Evolutionary conservation across 257 asterid species (phyloP).

Genomic region (Plectranthus barbatus): DNA sequence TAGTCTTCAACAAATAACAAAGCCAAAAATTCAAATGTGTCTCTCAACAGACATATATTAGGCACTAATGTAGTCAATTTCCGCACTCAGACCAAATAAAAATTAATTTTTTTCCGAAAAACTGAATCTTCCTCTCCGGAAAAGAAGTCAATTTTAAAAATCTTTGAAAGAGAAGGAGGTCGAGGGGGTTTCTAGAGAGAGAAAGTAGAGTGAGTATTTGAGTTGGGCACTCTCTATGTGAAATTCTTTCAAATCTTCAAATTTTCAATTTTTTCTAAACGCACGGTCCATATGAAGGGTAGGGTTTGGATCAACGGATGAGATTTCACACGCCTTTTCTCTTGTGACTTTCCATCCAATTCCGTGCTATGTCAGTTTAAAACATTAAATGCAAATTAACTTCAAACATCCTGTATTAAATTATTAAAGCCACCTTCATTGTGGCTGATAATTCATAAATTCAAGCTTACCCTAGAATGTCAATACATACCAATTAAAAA

Average conservation of each 20-base stretch:
- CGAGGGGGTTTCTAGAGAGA: slow-evolving; percentile 25
- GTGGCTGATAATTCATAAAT: too few species aligned
- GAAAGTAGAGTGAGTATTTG: slow-evolving; percentile 13
- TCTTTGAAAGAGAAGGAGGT: background rate
- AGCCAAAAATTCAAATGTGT: slow-evolving; percentile 6
- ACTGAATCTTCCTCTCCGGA: background rate
- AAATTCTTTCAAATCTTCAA: slow-evolving; percentile 15
- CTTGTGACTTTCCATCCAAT: slow-evolving; percentile 14
- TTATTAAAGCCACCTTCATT: too few species aligned
- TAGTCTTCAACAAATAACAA: background rate
- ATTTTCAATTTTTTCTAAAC: slow-evolving; percentile 19
- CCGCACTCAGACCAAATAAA: background rate
- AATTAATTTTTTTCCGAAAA: background rate
- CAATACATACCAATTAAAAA: too few species aligned
- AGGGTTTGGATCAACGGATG: slow-evolving; percentile 31
- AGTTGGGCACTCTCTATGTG: background rate
- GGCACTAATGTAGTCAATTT: background rate
- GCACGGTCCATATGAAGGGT: slow-evolving; percentile 15
- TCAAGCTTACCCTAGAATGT: too few species aligned
- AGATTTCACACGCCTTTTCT: slow-evolving; percentile 10
- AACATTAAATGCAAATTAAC: background rate
- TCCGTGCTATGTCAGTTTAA: slow-evolving; percentile 2
- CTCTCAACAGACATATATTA: background rate
- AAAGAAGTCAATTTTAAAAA: slow-evolving; percentile 1
- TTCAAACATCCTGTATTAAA: too few species aligned